Evolutionary conservation across 768 basidiomycete species (phyloP), one percentile per base, ranked within the genome.

Genomic region (Suillus hirtellus): DNA sequence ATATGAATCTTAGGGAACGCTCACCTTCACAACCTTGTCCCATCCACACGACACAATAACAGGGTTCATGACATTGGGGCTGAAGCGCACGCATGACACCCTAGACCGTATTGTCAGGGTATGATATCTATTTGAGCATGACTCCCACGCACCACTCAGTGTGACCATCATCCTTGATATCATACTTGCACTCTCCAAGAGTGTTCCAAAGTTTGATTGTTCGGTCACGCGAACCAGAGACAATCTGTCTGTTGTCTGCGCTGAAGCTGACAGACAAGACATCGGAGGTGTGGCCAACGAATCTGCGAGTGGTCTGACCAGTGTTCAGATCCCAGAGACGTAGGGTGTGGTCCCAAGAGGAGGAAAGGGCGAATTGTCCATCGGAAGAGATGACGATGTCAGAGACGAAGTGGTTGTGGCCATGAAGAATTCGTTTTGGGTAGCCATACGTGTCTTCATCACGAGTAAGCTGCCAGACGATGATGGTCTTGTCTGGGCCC

Each of bases 161-260:
- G 84, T 99, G 97, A 65, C 96, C 95, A 71, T 99, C 97, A 69
- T 99, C 96, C 81, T 94, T 93, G 79, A 99, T 99, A 77, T 99
- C 93, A 77, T 95, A 99, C 79, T 99, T 99, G 85, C 97, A 99
- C 81, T 99, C 97, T 74, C 97, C 97, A 68, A 99, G 89, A 65
- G 97, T 99, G 84, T 99, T 99, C 97, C 97, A 99, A 73, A 99
- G 92, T 80, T 99, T 99, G 85, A 99, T 99, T 46, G 92, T 89
- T 76, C 84, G 84, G 86, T 99, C 97, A 69, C 97, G 92, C 66
- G 95, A 96, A 61, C 95, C 97, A 60, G 95, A 97, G 71, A 99
- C 97, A 76, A 99, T 99, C 78, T 99, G 97, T 76, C 97, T 85
- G 88, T 99, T 99, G 81, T 99, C 97, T 64, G 97, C 97, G 69